Conservation (phyloP, 495 filamentous ascomycete species). For the Lepraria neglecta region DNA sequence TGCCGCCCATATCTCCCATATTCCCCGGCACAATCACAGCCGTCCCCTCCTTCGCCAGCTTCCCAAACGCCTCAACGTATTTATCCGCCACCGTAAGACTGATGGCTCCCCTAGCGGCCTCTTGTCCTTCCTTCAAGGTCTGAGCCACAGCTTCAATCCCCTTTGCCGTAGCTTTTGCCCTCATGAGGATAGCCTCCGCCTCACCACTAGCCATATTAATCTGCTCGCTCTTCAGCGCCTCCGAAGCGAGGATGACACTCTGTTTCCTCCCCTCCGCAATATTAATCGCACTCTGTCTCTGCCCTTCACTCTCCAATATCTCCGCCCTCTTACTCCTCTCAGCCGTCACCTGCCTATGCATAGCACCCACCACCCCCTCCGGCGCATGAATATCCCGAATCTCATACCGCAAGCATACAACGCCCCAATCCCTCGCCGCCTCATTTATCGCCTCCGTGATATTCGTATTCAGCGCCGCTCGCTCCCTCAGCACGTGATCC, state of each 20-base stretch:
- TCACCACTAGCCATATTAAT: slow-evolving; percentile 90
- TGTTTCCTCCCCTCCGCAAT: slow-evolving; percentile 97
- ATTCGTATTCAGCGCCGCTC: slow-evolving; percentile 89
- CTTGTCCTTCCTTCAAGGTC: slow-evolving; percentile 61
- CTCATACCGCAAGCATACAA: slow-evolving; percentile 92
- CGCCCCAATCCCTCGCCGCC: slow-evolving; percentile 92
- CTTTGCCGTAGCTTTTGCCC: slow-evolving; percentile 75
- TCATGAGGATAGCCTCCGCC: slow-evolving; percentile 83
- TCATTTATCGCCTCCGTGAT: slow-evolving; percentile 98
- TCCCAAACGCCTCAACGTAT: slow-evolving; percentile 92
- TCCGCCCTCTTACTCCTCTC: slow-evolving; percentile 95
- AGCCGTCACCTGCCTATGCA: slow-evolving; percentile 96
- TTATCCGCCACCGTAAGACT: slow-evolving; percentile 89
- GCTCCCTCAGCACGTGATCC: slow-evolving; percentile 96
- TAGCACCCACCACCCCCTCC: slow-evolving; percentile 83
- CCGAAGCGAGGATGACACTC: slow-evolving; percentile 87
- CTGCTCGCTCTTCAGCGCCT: slow-evolving; percentile 82
- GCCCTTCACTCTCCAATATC: slow-evolving; percentile 92
- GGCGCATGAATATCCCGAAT: slow-evolving; percentile 98
- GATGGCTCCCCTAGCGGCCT: slow-evolving; percentile 72
- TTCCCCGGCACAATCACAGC: slow-evolving; percentile 93
- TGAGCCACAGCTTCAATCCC: slow-evolving; percentile 82
- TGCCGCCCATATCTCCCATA: slow-evolving; percentile 90
- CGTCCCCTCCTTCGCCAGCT: slow-evolving; percentile 87
- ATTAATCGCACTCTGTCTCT: slow-evolving; percentile 94